Conservation (phyloP, 345 rosid species). For the Gossypium australe region DNA sequence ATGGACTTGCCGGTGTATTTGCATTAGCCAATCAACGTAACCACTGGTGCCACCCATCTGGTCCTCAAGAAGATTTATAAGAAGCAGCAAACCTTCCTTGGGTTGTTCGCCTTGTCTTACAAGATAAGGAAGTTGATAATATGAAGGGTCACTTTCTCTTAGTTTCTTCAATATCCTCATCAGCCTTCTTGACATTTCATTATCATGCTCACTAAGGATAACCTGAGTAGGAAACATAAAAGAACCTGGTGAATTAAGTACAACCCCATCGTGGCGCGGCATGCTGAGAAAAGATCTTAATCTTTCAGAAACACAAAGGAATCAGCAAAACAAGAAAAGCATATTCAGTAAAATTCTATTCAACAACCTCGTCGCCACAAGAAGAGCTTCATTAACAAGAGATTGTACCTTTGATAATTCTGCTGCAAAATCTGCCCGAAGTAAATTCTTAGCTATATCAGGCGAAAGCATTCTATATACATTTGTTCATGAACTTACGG, state of each 20-base stretch:
- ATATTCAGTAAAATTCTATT: background rate
- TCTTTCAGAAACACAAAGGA: background rate
- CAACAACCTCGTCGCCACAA: background rate
- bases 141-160: too few relatives aligned
- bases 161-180: too few relatives aligned
- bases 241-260: background rate
- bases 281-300: background rate
- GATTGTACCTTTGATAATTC: conserved; percentile 76
- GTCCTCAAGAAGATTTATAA: too few relatives aligned
- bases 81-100: too few relatives aligned
- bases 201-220: background rate
- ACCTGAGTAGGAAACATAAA: conserved; percentile 44
- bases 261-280: background rate
- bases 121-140: too few relatives aligned
- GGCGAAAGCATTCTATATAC: conserved; percentile 59
- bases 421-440: conserved; percentile 79
- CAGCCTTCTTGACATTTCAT: too few relatives aligned
- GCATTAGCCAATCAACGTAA: conserved; percentile 82
- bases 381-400: background rate
- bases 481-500: background rate
- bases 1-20: conserved; percentile 86
- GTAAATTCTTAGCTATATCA: conserved; percentile 69
- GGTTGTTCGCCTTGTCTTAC: too few relatives aligned
- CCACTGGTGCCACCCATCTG: too few relatives aligned
- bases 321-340: background rate